Conservation (phyloP, 495 filamentous ascomycete species). For the Neurospora sp. region DNA sequence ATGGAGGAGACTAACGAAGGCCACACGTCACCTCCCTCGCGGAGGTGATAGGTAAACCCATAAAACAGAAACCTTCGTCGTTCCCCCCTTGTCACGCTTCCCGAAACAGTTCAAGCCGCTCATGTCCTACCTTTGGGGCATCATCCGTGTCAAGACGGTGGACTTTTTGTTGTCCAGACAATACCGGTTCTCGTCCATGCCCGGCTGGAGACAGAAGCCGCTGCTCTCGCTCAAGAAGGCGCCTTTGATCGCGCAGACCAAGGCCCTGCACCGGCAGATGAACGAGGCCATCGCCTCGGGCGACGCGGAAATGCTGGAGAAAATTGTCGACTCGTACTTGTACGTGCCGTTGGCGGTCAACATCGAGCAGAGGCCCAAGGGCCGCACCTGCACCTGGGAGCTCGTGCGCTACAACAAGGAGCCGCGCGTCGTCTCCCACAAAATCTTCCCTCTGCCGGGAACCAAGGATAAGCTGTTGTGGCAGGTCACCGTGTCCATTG, state of each 20-base stretch:
- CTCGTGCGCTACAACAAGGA: constrained; percentile 49
- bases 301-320: constrained; percentile 45
- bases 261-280: constrained; percentile 56
- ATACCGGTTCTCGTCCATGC: constrained; percentile 20
- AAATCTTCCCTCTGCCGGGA: constrained; percentile 40
- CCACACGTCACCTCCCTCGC: background rate
- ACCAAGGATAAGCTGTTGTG: constrained; percentile 31
- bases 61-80: constrained; percentile 17
- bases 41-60: background rate
- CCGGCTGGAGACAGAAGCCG: constrained; percentile 15
- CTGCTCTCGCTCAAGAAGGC: constrained; percentile 29
- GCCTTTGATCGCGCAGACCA: constrained; percentile 39
- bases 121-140: constrained; percentile 8
- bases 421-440: constrained; percentile 53
- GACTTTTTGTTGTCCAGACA: background rate
- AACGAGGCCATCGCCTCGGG: constrained; percentile 61
- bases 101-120: constrained; percentile 5
- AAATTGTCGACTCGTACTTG: constrained; percentile 53
- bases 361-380: constrained; percentile 44
- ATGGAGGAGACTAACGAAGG: background rate
- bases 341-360: constrained; percentile 41
- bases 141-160: constrained; percentile 7
- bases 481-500: constrained; percentile 66
- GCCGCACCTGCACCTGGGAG: constrained; percentile 50
- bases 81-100: constrained; percentile 12